These are phyloP conservation scores for Capniomyces stellatus DNA, from an alignment of 371 early-diverging fungal species.

Conservation along the genomic window DNA sequence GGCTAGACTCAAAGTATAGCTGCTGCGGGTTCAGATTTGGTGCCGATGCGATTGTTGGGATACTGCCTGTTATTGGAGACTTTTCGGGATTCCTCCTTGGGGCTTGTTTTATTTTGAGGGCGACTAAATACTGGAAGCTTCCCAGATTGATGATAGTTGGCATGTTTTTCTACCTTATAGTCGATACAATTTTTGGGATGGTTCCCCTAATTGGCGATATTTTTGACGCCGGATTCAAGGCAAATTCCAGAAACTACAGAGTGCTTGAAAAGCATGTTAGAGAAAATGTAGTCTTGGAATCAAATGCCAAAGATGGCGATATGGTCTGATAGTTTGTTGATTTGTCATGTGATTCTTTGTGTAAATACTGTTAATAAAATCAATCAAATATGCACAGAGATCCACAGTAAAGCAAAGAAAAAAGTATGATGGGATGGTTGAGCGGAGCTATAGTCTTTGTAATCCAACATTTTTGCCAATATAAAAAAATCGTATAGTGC, in stretches of 20 bases:
- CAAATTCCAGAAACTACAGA: slow-evolving; percentile 18
- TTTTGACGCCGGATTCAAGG: slow-evolving; percentile 17
- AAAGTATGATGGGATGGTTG: no score
- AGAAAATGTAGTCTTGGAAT: slow-evolving; percentile 59
- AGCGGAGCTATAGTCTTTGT: no score
- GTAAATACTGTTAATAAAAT: no score
- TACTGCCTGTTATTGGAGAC: slow-evolving; percentile 22
- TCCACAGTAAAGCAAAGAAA: no score
- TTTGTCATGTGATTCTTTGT: no score
- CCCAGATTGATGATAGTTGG: slow-evolving; percentile 10
- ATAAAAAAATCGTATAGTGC: no score
- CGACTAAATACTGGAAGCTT: slow-evolving; percentile 11
- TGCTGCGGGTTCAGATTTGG: slow-evolving; percentile 17
- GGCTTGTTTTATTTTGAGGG: slow-evolving; percentile 7
- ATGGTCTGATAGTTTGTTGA: neutral
- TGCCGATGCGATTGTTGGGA: slow-evolving; percentile 16
- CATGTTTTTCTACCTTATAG: slow-evolving; percentile 18
- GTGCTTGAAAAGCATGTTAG: slow-evolving; percentile 16
- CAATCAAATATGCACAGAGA: no score
- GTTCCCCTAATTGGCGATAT: slow-evolving; percentile 23
- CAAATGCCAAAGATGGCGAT: slow-evolving; percentile 38
- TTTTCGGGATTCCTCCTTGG: slow-evolving; percentile 15
- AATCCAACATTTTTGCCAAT: no score
- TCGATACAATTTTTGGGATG: slow-evolving; percentile 17
- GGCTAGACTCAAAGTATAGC: slow-evolving; percentile 12